A percentile compares a stretch with the other conserved stretches of the same genome.
These are phyloP conservation scores for Chlorella sp. DNA, from an alignment of 139 green algal genomes.

Conservation along the genomic window DNA sequence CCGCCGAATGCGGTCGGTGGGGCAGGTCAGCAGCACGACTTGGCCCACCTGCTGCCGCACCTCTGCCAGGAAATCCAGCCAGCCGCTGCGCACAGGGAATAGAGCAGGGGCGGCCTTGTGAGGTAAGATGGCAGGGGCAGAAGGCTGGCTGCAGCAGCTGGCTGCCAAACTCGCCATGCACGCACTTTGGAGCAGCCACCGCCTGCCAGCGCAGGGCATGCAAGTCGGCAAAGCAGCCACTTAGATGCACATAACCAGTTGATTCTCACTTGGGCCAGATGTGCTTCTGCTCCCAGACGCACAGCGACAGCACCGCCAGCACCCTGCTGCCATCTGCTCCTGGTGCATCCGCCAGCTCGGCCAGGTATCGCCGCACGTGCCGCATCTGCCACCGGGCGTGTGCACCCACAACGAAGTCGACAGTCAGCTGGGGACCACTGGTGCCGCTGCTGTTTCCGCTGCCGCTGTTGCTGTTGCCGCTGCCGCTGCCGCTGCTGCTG, in stretches of 20 bases:
- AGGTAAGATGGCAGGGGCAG: too few species aligned
- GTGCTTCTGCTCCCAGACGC: slow-evolving; percentile 23
- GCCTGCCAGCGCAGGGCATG: too few species aligned
- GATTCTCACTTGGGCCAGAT: background rate
- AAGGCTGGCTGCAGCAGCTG: too few species aligned
- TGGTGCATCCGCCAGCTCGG: background rate
- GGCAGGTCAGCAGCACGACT: slow-evolving; percentile 9
- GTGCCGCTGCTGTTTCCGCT: background rate
- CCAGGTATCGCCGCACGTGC: slow-evolving; percentile 6
- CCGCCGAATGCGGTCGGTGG: slow-evolving; percentile 4
- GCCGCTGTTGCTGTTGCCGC: background rate
- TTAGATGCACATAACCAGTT: too few species aligned
- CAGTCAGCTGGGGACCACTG: background rate
- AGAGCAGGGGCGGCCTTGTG: too few species aligned
- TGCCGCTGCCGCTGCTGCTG: background rate
- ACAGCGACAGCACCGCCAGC: slow-evolving; percentile 11
- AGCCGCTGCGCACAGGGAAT: background rate
- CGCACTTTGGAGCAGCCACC: too few species aligned
- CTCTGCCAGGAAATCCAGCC: background rate
- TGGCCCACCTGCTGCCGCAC: slow-evolving; percentile 13
- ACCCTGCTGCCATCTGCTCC: background rate
- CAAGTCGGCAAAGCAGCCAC: too few species aligned
- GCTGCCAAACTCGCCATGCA: too few species aligned
- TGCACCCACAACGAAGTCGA: slow-evolving; percentile 18
- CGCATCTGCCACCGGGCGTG: background rate